Evolutionary conservation across 345 rosid species (phyloP).

Genomic region (Hibiscus mutabilis): DNA sequence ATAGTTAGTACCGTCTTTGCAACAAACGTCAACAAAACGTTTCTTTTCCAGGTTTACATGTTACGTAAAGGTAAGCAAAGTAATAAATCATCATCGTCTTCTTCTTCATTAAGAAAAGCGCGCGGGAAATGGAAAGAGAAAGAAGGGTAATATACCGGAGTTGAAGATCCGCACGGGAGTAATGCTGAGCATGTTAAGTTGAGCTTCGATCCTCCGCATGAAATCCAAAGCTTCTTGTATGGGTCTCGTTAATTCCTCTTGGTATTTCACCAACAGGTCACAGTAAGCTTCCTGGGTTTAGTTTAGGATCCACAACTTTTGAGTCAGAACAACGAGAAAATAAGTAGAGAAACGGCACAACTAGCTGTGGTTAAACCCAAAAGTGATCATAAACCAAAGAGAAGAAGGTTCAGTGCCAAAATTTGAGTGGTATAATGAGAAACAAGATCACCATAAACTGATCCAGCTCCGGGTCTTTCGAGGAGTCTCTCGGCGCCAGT

Average conservation of each 20-base stretch:
- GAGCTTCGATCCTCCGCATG: constrained; percentile 93
- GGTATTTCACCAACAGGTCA: constrained; percentile 90
- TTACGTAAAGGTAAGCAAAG: neutral
- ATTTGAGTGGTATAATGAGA: neutral
- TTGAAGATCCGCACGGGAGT: constrained; percentile 71
- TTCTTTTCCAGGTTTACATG: neutral
- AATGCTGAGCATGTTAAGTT: constrained; percentile 66
- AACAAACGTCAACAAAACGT: constrained; percentile 1
- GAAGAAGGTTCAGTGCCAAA: neutral
- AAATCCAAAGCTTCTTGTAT: constrained; percentile 97
- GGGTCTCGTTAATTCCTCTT: constrained; percentile 87
- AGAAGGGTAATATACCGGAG: constrained; percentile 37
- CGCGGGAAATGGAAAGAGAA: neutral
- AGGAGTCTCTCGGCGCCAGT: constrained; percentile 27
- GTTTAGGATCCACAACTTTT: constrained; percentile 11
- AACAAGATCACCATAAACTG: constrained; percentile 77
- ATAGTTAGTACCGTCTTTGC: constrained; percentile 10
- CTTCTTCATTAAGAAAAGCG: neutral
- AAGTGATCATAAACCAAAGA: constrained; percentile 1
- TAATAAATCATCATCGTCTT: neutral
- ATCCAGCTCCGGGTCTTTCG: constrained; percentile 91
- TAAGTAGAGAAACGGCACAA: neutral
- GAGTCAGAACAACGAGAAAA: neutral
- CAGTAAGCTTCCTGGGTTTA: constrained; percentile 76
- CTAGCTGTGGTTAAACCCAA: neutral